Base-by-base conservation (phyloP, 208 protist species). In the Acanthamoeba divionensis region DNA sequence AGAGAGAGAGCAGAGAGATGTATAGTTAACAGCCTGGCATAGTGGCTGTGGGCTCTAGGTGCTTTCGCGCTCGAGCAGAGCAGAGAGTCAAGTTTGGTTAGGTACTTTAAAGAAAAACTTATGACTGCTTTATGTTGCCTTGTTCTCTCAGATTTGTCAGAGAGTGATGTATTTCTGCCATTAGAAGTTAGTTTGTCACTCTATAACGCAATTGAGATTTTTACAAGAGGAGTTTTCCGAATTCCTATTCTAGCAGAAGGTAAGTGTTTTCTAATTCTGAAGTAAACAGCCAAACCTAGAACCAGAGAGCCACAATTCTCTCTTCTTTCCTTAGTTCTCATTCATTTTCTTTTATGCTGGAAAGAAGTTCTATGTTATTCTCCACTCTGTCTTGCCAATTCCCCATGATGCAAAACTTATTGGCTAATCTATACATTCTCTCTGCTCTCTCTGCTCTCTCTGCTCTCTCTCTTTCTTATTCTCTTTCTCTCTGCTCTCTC, bases 121-220 rank as follows among this genome's bases (percentile, higher is more conserved):
- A 48, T 4, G 5, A 36, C 7, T 54, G 41, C 2, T 31, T 1
- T 2, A 7, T 9, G 38, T 54, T 41, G 33, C 21, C 45, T 13
- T 4, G 31, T 4, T 79, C 33, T 8, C 24, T 8, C n/a, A 79
- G 69, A 79, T 36, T 79, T 79, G 13, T 79, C 69, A 15, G 45
- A 79, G n/a, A 79, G 69, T 48, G 69, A 79, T 33, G 69, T 79
- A 26, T 79, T 79, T 15, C 44, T 79, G 38, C 69, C 69, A 9
- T 57, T 79, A 48, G 69, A 79, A 29, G 69, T 41, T 29, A 48
- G 55, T 10, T 57, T 36, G 45, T 57, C 45, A 41, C 13, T 79
- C 1, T 79, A 48, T 41, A 41, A 79, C 18, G 26, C 55, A 5
- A 4, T 79, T 29, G 69, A 79, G 18, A 26, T 54, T 41, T 79